These are phyloP conservation scores for Strobilomyces dryophilus DNA, from an alignment of 768 basidiomycete genomes.

Conservation along the genomic window DNA sequence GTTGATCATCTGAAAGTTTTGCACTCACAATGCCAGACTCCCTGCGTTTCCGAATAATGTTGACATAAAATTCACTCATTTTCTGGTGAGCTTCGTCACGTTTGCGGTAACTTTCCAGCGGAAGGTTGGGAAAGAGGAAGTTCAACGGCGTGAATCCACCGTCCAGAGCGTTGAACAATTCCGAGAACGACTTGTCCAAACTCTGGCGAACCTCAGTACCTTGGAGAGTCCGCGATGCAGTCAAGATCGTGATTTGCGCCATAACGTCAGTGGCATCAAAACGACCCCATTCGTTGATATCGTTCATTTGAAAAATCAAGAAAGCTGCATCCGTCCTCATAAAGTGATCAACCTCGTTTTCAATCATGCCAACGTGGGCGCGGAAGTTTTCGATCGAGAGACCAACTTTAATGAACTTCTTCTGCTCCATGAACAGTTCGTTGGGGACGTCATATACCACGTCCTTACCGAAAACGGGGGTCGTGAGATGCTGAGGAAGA, in stretches of 20 bases:
- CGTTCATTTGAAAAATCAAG: conserved; percentile 54
- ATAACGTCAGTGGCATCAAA: conserved; percentile 73
- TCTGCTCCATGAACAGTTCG: conserved; percentile 97
- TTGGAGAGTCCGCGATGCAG: conserved; percentile 90
- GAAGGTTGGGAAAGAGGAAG: conserved; percentile 92
- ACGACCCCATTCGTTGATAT: conserved; percentile 71
- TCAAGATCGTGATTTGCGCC: conserved; percentile 90
- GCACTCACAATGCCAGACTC: conserved; percentile 40
- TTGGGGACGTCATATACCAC: conserved; percentile 98
- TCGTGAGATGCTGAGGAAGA: conserved; percentile 70
- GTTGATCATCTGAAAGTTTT: neutral
- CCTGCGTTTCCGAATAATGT: conserved; percentile 75
- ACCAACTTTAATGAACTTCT: conserved; percentile 96
- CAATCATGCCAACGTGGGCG: conserved; percentile 77
- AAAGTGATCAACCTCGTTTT: conserved; percentile 70
- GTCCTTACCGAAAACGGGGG: conserved; percentile 94
- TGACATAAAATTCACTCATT: conserved; percentile 91
- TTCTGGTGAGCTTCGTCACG: conserved; percentile 88
- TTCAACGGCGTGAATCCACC: conserved; percentile 96
- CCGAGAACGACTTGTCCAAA: conserved; percentile 81
- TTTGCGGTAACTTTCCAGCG: conserved; percentile 83
- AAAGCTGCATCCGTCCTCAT: conserved; percentile 64
- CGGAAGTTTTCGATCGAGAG: conserved; percentile 89
- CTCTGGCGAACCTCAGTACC: conserved; percentile 81
- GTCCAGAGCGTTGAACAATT: conserved; percentile 84